Evolutionary conservation across 257 asterid genomes (phyloP).

Genomic region (Solanum dulcamara): DNA sequence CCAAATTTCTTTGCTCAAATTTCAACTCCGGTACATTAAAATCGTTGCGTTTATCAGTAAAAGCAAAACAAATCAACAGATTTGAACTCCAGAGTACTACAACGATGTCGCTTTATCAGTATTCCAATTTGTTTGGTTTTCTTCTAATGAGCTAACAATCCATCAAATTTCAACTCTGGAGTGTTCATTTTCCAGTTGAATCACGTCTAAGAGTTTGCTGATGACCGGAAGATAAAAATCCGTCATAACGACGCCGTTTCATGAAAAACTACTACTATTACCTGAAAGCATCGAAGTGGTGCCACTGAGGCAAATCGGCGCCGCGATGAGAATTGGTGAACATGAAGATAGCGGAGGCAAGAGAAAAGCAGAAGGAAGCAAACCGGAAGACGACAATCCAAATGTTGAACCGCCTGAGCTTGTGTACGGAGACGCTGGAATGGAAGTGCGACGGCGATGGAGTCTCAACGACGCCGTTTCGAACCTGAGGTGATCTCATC

Average conservation of each 20-base stretch:
- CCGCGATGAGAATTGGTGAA: conserved; percentile 24
- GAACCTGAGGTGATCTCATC: conserved; percentile 22
- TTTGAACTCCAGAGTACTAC: neutral
- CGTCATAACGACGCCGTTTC: neutral
- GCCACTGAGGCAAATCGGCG: conserved; percentile 22
- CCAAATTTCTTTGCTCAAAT: neutral
- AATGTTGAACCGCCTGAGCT: conserved; percentile 32
- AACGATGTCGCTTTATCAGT: neutral
- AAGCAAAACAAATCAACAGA: neutral
- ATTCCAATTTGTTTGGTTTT: neutral
- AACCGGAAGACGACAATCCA: conserved; percentile 25
- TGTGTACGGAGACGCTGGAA: conserved; percentile 29
- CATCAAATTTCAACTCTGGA: neutral
- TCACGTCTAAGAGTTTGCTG: neutral
- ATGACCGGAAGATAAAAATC: neutral
- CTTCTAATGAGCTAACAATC: neutral
- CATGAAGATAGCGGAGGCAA: conserved; percentile 41
- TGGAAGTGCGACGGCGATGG: conserved; percentile 40
- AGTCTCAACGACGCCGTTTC: conserved; percentile 27
- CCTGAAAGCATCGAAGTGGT: conserved; percentile 29
- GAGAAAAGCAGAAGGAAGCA: conserved; percentile 34
- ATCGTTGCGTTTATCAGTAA: neutral
- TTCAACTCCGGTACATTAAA: neutral
- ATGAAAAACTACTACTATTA: neutral
- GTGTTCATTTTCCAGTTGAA: neutral